Percentiles rank a stretch among this genome's conserved stretches.
phyloP scores from a whole-genome alignment of 768 basidiomycete species.

The Termitomyces sp. region DNA sequence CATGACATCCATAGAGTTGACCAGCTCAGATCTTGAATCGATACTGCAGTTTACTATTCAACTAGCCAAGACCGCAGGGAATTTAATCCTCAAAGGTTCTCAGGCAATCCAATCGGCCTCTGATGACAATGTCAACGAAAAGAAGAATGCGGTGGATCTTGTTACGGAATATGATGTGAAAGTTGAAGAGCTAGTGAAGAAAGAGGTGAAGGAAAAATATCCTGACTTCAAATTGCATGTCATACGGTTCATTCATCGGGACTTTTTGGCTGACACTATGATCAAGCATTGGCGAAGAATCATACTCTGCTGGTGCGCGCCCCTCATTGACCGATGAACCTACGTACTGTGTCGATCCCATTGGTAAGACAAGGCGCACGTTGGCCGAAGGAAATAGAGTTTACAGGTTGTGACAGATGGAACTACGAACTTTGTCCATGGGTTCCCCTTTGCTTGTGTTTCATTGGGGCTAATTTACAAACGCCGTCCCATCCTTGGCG shows the following conservation, averaged over 20 bases:
- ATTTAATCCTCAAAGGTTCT: slow-evolving; percentile 71
- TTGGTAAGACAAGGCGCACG: slow-evolving; percentile 42
- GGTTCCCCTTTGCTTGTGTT: slow-evolving; percentile 84
- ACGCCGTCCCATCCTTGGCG: slow-evolving; percentile 78
- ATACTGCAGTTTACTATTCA: slow-evolving; percentile 63
- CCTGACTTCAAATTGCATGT: slow-evolving; percentile 82
- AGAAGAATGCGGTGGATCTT: slow-evolving; percentile 91
- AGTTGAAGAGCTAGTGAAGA: slow-evolving; percentile 81
- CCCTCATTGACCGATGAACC: slow-evolving; percentile 77
- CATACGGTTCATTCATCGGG: background rate
- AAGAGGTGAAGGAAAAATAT: slow-evolving; percentile 57
- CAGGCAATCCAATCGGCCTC: slow-evolving; percentile 60
- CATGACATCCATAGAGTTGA: slow-evolving; percentile 32
- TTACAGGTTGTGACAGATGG: slow-evolving; percentile 49
- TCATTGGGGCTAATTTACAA: slow-evolving; percentile 87
- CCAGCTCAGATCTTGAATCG: slow-evolving; percentile 43
- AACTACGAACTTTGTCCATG: slow-evolving; percentile 84
- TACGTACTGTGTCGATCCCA: slow-evolving; percentile 96
- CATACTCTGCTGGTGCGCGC: slow-evolving; percentile 70
- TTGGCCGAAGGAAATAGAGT: background rate
- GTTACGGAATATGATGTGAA: slow-evolving; percentile 93
- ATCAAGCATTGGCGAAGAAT: slow-evolving; percentile 88
- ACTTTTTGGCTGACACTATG: background rate
- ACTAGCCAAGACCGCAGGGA: slow-evolving; percentile 74
- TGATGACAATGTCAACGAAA: slow-evolving; percentile 64